Conservation (phyloP, 345 rosid genomes). For the Rhizophora mangle region DNA sequence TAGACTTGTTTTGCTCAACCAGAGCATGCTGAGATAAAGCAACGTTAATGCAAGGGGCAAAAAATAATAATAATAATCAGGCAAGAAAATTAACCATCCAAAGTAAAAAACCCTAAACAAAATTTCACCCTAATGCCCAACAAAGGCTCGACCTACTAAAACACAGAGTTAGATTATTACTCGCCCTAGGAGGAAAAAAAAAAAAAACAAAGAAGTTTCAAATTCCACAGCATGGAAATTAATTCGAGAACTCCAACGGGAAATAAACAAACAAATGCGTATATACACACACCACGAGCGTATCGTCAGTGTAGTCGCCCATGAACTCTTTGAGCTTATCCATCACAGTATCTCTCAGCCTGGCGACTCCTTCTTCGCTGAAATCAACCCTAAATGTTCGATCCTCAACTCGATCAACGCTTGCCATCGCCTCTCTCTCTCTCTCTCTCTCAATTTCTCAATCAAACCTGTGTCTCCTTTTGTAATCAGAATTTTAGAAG, state of each 20-base stretch:
- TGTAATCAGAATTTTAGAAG: too few species aligned
- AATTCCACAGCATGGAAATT: not conserved
- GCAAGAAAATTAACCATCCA: too few species aligned
- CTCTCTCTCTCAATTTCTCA: not conserved
- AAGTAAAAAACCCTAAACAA: too few species aligned
- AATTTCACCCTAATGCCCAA: too few species aligned
- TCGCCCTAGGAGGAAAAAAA: too few species aligned
- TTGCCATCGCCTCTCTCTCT: constrained; percentile 48
- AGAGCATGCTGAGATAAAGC: too few species aligned
- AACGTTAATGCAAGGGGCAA: too few species aligned
- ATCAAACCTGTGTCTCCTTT: not conserved
- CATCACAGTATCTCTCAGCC: constrained; percentile 61
- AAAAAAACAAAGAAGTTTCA: too few species aligned
- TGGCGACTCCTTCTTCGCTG: constrained; percentile 69
- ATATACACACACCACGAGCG: constrained; percentile 65
- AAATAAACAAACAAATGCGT: not conserved
- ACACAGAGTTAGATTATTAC: too few species aligned
- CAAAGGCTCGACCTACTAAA: too few species aligned
- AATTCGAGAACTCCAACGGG: not conserved
- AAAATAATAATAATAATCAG: too few species aligned
- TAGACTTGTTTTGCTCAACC: too few species aligned
- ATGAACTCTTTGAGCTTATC: constrained; percentile 89
- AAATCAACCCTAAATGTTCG: constrained; percentile 65
- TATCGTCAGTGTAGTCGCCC: constrained; percentile 98
- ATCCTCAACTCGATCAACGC: constrained; percentile 59